phyloP scores from a whole-genome alignment of 495 filamentous ascomycete genomes.

The Hypoxylon cercidicola region DNA sequence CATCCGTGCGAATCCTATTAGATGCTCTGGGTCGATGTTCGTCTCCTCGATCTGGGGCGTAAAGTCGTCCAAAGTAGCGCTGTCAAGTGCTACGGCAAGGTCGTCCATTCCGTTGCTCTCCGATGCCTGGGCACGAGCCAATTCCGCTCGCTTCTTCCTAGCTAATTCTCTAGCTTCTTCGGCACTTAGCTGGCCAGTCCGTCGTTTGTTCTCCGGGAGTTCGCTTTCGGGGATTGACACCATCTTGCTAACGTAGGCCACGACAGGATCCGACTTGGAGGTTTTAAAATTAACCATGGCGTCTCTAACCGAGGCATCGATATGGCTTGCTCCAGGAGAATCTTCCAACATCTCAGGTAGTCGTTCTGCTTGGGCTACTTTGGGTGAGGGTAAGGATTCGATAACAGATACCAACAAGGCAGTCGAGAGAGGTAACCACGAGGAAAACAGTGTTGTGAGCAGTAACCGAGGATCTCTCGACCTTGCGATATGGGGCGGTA shows the following conservation, averaged over 20 bases:
- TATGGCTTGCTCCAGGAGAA: constrained; percentile 79
- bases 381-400: constrained; percentile 90
- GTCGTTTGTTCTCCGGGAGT: constrained; percentile 80
- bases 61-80: constrained; percentile 58
- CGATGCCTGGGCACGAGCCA: constrained; percentile 72
- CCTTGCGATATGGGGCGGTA: constrained; percentile 84
- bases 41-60: constrained; percentile 65
- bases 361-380: constrained; percentile 81
- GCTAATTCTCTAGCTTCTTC: constrained; percentile 91
- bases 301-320: constrained; percentile 73
- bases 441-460: constrained; percentile 83
- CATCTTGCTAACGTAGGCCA: constrained; percentile 99
- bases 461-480: constrained; percentile 85
- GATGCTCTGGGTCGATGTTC: constrained; percentile 77
- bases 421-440: constrained; percentile 94
- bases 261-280: constrained; percentile 74
- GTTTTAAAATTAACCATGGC: constrained; percentile 86
- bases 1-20: constrained; percentile 94
- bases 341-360: constrained; percentile 79
- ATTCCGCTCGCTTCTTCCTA: constrained; percentile 87
- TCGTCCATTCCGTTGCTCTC: constrained; percentile 43
- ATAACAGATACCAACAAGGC: constrained; percentile 92
- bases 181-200: constrained; percentile 75
- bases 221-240: constrained; percentile 93
- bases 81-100: constrained; percentile 47